Conservation (phyloP, 2,329 filamentous ascomycete genomes). For the Paraconiothyrium brasiliense region DNA sequence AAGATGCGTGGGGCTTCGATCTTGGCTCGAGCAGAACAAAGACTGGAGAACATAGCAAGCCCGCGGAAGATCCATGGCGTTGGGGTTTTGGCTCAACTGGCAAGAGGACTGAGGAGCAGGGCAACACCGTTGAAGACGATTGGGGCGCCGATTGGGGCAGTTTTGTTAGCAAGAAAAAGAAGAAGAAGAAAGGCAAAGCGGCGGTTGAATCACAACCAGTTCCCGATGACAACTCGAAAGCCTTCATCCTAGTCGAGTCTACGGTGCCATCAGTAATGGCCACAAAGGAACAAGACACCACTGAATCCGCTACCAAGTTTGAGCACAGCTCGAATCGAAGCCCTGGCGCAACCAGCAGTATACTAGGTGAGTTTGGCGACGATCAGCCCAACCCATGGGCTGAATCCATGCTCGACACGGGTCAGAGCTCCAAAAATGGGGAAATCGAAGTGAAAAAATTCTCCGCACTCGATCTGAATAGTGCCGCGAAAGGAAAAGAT, state of each 20-base stretch:
- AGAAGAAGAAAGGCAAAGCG: not conserved
- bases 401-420: not conserved
- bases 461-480: slow-evolving; percentile 2
- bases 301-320: not conserved
- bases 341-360: not conserved
- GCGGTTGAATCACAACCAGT: not conserved
- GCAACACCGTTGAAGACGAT: not conserved
- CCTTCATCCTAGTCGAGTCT: not conserved
- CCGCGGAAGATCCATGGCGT: too few relatives aligned
- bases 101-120: not conserved
- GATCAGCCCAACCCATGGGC: not conserved
- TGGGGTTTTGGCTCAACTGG: too few relatives aligned
- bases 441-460: not conserved
- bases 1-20: too few relatives aligned
- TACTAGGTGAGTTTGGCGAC: not conserved
- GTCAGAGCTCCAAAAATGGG: not conserved
- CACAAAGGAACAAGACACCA: not conserved
- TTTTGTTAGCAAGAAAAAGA: not conserved
- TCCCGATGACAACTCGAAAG: not conserved
- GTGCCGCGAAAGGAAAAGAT: not conserved
- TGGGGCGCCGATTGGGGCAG: not conserved
- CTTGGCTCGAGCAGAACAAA: too few relatives aligned
- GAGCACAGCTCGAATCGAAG: not conserved
- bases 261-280: not conserved
- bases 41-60: too few relatives aligned